phyloP scores from a whole-genome alignment of 441 rosid species.

The Adansonia madagascariensis region DNA sequence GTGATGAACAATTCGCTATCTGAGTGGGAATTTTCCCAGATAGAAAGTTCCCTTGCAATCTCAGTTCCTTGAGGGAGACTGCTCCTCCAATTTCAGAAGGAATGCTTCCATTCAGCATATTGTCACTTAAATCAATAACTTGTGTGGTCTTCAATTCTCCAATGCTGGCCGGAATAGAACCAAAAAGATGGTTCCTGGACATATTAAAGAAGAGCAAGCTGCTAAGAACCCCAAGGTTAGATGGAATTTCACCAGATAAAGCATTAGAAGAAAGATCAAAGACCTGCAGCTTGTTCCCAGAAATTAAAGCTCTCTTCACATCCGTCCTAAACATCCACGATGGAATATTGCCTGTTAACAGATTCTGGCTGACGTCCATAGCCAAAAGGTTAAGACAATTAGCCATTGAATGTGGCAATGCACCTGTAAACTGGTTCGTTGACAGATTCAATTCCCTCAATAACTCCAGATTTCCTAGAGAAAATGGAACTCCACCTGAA shows the following conservation, averaged over 20 bases:
- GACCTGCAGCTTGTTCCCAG: slow-evolving; percentile 53
- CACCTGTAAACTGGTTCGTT: slow-evolving; percentile 49
- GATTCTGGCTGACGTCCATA: slow-evolving; percentile 60
- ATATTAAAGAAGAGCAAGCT: slow-evolving; percentile 63
- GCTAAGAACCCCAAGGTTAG: slow-evolving; percentile 53
- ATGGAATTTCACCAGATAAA: slow-evolving; percentile 73
- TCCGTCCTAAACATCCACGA: slow-evolving; percentile 56
- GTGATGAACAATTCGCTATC: slow-evolving; percentile 67
- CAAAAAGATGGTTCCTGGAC: slow-evolving; percentile 68
- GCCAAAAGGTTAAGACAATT: slow-evolving; percentile 50
- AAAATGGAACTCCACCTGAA: slow-evolving; percentile 48
- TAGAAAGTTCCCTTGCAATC: slow-evolving; percentile 63
- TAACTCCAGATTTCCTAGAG: slow-evolving; percentile 52
- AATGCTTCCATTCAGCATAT: slow-evolving; percentile 68
- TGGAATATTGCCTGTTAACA: slow-evolving; percentile 52
- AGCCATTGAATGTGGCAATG: slow-evolving; percentile 50
- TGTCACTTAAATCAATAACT: slow-evolving; percentile 72
- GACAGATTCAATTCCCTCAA: slow-evolving; percentile 62
- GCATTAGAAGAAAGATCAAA: slow-evolving; percentile 79
- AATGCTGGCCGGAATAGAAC: slow-evolving; percentile 65
- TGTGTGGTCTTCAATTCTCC: slow-evolving; percentile 52
- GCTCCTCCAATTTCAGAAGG: slow-evolving; percentile 79
- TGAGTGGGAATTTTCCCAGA: slow-evolving; percentile 69
- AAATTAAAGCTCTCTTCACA: slow-evolving; percentile 34
- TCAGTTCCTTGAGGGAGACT: slow-evolving; percentile 53